A percentile compares a stretch with the other conserved stretches of the same genome.
These are phyloP conservation scores for Penicillium ucsense DNA, from an alignment of 495 filamentous ascomycete genomes.

Conservation along the genomic window DNA sequence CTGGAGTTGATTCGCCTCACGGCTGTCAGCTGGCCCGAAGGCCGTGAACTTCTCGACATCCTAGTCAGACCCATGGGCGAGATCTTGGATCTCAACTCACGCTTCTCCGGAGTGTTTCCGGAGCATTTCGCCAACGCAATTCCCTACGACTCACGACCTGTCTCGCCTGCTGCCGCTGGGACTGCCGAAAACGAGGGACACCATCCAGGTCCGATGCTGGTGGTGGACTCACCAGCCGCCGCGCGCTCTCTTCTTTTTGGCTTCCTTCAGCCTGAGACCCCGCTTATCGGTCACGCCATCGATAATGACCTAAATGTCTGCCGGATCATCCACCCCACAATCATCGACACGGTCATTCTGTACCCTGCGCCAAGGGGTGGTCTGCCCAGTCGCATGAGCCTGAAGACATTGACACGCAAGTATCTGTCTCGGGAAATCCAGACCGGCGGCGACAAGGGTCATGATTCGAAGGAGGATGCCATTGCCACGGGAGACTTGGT, in stretches of 20 bases:
- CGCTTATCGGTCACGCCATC: constrained; percentile 83
- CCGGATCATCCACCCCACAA: constrained; percentile 70
- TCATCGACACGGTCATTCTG: constrained; percentile 80
- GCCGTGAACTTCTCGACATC: constrained; percentile 66
- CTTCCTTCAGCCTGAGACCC: constrained; percentile 61
- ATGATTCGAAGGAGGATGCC: constrained; percentile 86
- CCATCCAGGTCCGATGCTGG: constrained; percentile 38
- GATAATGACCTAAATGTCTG: constrained; percentile 87
- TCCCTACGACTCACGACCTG: constrained; percentile 35
- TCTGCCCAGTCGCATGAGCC: constrained; percentile 63
- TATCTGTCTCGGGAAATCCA: constrained; percentile 71
- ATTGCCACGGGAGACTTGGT: constrained; percentile 80
- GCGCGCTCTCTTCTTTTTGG: constrained; percentile 67
- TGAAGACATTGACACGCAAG: constrained; percentile 56
- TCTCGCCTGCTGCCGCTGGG: constrained; percentile 4
- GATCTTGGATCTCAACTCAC: constrained; percentile 80
- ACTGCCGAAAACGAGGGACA: constrained; percentile 5
- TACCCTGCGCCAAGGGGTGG: constrained; percentile 63
- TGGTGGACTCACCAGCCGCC: constrained; percentile 58
- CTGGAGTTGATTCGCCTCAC: constrained; percentile 85
- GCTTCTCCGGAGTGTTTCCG: constrained; percentile 74
- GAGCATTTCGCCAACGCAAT: constrained; percentile 62
- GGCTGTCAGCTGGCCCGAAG: constrained; percentile 74
- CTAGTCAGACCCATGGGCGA: constrained; percentile 77
- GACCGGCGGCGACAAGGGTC: constrained; percentile 56